Base-by-base conservation (phyloP, 2,329 filamentous ascomycete genomes). In the Cadophora gregata region DNA sequence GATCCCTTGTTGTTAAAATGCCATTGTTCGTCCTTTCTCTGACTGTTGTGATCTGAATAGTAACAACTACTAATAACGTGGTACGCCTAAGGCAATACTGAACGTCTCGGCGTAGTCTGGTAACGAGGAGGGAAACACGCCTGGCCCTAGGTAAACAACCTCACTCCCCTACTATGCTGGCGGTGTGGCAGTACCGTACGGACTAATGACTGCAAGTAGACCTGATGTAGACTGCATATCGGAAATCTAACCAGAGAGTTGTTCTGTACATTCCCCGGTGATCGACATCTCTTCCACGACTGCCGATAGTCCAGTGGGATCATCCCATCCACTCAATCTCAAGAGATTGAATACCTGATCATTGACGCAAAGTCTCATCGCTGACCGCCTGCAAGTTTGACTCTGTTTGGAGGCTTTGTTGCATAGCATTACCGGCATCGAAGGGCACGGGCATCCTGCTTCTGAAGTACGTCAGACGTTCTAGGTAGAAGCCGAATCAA, bases 151-250 rank as follows among this genome's bases (percentile, higher is more conserved):
- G 71, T 72, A 69, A 67, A 67, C 47, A 67, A 62, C 53, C 61
- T 59, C 47, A 24, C 51, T 64, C 29, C 64, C 58, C 45, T 58
- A 63, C 60, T 69, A 56, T 60, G 55, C 63, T 70, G 66, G 68
- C 70, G 69, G 70, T 72, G 69, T 68, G 63, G 67, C 55, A 66
- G 65, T n/a, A n/a, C n/a, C n/a, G 51, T 65, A 36, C 62, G 59
- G 62, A 31, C 56, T 64, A 47, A 65, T 68, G 63, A 69, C 67
- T 61, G 59, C 66, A 64, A 51, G 48, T 29, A 48, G 42, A 29
- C 51, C 12, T 51, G 38, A 19, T 33, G 51, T 9, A 60, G 55
- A 31, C 51, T 7, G 27, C n/a, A 62, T 36, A 5, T 2, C n/a
- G 25, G 45, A 61, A 3, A 31, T 51, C 29, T n/a, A 62, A 19